These are phyloP conservation scores for Funneliformis geosporum DNA, from an alignment of 192 early-diverging fungal species.

Conservation along the genomic window DNA sequence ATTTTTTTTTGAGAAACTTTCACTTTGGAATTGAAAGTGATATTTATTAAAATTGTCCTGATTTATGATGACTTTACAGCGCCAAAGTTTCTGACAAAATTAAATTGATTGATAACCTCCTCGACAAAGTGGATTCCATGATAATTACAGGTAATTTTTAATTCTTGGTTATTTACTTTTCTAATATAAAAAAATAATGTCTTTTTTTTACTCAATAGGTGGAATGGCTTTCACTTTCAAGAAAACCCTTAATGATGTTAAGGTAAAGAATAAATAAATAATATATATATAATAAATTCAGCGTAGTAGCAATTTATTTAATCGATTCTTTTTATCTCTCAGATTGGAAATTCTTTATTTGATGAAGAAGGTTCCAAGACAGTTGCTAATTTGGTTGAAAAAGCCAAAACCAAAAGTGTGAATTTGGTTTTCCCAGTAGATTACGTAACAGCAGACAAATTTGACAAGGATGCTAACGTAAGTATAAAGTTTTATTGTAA, in stretches of 20 bases:
- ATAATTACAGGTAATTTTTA: constrained; percentile 52
- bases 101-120: constrained; percentile 94
- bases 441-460: constrained; percentile 87
- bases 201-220: constrained; percentile 51
- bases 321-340: not conserved
- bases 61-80: constrained; percentile 36
- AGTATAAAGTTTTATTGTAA: constrained; percentile 1
- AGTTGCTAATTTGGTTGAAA: constrained; percentile 77
- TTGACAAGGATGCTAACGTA: constrained; percentile 76
- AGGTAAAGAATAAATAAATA: constrained; percentile 44
- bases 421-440: constrained; percentile 88
- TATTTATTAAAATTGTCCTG: not conserved
- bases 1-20: constrained; percentile 18
- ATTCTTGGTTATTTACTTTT: not conserved
- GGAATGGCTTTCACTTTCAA: constrained; percentile 99
- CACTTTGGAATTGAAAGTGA: not conserved
- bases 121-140: constrained; percentile 92
- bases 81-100: constrained; percentile 99
- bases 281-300: not conserved
- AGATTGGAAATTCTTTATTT: constrained; percentile 91
- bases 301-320: not conserved
- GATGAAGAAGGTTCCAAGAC: constrained; percentile 87
- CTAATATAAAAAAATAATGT: not conserved
- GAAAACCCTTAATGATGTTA: constrained; percentile 82
- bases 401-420: constrained; percentile 89